Percentiles rank a stretch among this genome's conserved stretches.
Conservation (phyloP, 768 basidiomycete genomes). For the Hirschioporus abietinus region DNA sequence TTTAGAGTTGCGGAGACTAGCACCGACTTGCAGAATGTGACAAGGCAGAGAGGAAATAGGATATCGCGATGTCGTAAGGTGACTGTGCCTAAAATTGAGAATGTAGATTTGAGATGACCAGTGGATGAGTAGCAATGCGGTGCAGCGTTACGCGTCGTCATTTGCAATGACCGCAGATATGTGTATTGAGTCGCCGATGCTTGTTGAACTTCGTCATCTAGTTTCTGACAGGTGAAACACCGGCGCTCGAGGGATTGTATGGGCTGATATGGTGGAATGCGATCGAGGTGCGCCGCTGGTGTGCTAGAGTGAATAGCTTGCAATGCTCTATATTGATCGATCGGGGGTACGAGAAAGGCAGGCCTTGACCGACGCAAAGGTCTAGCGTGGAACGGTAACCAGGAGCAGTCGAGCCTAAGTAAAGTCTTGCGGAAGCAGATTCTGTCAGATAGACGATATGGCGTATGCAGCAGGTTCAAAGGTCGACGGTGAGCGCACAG, state of each 20-base stretch:
- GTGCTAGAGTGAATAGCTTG: background rate
- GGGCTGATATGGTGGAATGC: background rate
- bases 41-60: background rate
- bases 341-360: background rate
- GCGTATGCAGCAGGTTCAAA: too few species aligned
- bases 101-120: background rate
- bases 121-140: background rate
- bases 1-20: background rate
- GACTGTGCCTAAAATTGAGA: background rate
- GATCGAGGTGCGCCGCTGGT: background rate
- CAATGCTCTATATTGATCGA: background rate
- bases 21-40: background rate
- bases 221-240: background rate
- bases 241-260: too few species aligned
- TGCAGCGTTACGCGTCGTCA: background rate
- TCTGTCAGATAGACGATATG: background rate
- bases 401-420: background rate
- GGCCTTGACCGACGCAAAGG: slow-evolving; percentile 1
- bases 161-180: background rate
- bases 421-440: background rate
- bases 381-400: slow-evolving; percentile 1
- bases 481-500: too few species aligned
- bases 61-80: background rate
- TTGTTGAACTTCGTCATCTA: background rate
- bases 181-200: background rate